A percentile compares a stretch with the other conserved stretches of the same genome.
These are phyloP conservation scores for Colletotrichum godetiae DNA, from an alignment of 2,329 filamentous ascomycete species.

Conservation along the genomic window DNA sequence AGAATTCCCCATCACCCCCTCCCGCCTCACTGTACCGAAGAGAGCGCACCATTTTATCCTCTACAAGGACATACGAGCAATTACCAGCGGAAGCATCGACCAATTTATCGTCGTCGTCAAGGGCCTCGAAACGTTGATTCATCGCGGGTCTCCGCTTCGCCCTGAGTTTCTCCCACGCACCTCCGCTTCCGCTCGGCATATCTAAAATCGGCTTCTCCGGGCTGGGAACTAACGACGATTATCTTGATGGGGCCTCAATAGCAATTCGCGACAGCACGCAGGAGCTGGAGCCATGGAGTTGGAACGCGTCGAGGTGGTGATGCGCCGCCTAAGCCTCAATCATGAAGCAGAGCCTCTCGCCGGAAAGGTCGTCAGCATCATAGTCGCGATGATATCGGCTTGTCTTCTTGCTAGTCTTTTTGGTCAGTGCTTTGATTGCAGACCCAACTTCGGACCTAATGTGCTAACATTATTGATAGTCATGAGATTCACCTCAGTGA, in stretches of 20 bases:
- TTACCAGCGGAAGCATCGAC: neutral
- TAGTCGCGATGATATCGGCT: slow-evolving; percentile 27
- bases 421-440: slow-evolving; percentile 4
- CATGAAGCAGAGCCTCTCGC: slow-evolving; percentile 13
- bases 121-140: slow-evolving; percentile 3
- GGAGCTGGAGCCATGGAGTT: slow-evolving; percentile 9
- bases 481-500: slow-evolving; percentile 12
- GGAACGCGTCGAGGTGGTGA: neutral
- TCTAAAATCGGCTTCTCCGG: neutral
- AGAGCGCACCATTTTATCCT: neutral
- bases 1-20: neutral
- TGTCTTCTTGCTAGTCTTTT: slow-evolving; percentile 18
- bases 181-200: neutral
- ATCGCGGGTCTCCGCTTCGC: neutral
- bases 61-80: neutral
- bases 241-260: slow-evolving; percentile 22
- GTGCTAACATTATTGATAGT: neutral
- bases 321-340: slow-evolving; percentile 19
- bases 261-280: slow-evolving; percentile 10
- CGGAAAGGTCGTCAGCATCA: slow-evolving; percentile 26
- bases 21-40: neutral
- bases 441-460: neutral
- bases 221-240: neutral
- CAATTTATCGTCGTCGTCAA: neutral
- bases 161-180: neutral